Percentiles rank a stretch among this genome's conserved stretches.
Conservation (phyloP, 2,329 filamentous ascomycete species). For the Cercospora sp. region DNA sequence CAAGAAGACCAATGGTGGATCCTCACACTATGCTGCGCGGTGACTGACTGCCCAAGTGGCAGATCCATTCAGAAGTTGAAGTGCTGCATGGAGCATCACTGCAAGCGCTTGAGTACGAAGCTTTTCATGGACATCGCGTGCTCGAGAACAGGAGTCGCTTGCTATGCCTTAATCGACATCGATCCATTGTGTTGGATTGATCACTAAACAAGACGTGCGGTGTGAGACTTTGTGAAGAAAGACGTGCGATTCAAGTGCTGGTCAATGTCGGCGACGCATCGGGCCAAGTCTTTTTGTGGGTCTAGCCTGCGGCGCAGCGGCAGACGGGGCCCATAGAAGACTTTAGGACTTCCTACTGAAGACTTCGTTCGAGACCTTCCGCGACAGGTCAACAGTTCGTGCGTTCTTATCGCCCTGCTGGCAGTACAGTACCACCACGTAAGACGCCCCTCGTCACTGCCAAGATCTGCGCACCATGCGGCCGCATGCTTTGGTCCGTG, state of each 20-base stretch:
- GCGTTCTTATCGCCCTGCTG: background rate
- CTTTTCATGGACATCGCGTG: background rate
- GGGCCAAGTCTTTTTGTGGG: background rate
- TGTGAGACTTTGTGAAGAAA: background rate
- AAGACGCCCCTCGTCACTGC: background rate
- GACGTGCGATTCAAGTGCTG: background rate
- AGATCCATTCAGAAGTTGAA: background rate
- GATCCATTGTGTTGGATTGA: background rate
- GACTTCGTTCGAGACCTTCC: background rate
- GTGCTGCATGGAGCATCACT: background rate
- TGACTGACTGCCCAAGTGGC: background rate
- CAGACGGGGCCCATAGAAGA: background rate
- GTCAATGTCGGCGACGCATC: background rate
- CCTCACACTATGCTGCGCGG: background rate
- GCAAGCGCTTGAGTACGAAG: background rate
- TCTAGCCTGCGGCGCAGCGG: background rate
- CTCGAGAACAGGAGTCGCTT: background rate
- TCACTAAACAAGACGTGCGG: background rate
- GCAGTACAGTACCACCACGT: background rate
- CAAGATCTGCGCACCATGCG: background rate
- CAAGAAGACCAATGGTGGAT: background rate
- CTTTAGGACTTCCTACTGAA: background rate
- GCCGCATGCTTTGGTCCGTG: background rate
- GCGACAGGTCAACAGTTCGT: background rate
- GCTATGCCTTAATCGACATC: background rate